A percentile compares a stretch with the other conserved stretches of the same genome.
Conservation (phyloP, 257 asterid species). For the Parsonsia alboflavescens region DNA sequence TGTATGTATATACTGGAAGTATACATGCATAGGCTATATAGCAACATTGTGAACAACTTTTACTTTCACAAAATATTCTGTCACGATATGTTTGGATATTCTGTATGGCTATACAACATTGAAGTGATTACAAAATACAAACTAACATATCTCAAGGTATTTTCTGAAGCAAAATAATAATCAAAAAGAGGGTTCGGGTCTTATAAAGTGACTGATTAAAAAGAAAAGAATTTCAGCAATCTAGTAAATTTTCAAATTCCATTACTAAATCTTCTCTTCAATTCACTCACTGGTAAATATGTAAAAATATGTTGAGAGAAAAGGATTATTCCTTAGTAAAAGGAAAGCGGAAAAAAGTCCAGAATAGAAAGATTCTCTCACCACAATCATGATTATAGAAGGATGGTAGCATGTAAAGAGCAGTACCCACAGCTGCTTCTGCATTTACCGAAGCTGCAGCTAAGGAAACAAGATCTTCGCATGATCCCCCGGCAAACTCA, state of each 20-base stretch:
- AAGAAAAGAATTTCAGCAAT: not conserved
- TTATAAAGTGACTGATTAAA: not conserved
- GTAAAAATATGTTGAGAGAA: too few relatives aligned
- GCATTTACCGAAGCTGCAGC: constrained; percentile 81
- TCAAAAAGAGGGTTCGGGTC: not conserved
- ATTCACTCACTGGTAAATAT: not conserved
- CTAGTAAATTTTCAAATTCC: not conserved
- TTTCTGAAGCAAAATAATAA: not conserved
- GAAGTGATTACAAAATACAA: not conserved
- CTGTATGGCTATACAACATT: not conserved
- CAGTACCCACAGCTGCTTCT: constrained; percentile 84
- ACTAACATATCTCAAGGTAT: not conserved
- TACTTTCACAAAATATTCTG: not conserved
- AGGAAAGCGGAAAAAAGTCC: constrained; percentile 8
- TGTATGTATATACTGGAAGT: not conserved
- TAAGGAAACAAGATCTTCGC: constrained; percentile 64
- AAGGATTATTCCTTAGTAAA: not conserved
- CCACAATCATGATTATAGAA: constrained; percentile 92
- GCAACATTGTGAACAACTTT: not conserved
- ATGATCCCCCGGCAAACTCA: constrained; percentile 62
- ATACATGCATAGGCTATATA: not conserved
- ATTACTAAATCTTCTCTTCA: not conserved
- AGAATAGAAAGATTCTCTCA: constrained; percentile 31
- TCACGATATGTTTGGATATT: not conserved
- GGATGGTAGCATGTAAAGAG: constrained; percentile 73